Evolutionary conservation across 352 stramenopile species (phyloP).

Genomic region (Pythium plurisporium): DNA sequence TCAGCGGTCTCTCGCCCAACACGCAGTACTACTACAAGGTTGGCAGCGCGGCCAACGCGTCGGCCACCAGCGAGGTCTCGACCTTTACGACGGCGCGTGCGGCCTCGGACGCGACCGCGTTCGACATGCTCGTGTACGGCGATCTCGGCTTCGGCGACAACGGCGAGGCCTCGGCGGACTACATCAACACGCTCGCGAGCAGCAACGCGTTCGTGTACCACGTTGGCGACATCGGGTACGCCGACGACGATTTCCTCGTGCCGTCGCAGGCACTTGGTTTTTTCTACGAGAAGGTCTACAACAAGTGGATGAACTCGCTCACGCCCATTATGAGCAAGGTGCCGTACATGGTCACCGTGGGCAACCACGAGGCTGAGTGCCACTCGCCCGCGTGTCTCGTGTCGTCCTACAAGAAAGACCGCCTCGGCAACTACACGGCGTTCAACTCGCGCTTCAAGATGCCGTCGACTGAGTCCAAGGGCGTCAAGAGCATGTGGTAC

Average conservation of each 20-base stretch:
- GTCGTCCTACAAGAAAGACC: constrained; percentile 33
- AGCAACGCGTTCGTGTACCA: constrained; percentile 32
- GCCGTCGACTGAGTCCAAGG: constrained; percentile 35
- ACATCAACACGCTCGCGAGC: constrained; percentile 18
- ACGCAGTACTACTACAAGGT: constrained; percentile 37
- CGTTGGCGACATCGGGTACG: constrained; percentile 40
- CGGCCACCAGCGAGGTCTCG: neutral
- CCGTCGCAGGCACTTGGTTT: constrained; percentile 23
- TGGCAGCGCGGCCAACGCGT: constrained; percentile 2
- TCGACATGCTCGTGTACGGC: constrained; percentile 41
- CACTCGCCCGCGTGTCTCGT: constrained; percentile 30
- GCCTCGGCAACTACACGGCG: constrained; percentile 54
- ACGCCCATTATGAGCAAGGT: constrained; percentile 28
- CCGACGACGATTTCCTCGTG: constrained; percentile 29
- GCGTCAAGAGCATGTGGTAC: constrained; percentile 51
- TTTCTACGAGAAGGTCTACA: constrained; percentile 46
- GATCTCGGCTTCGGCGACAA: constrained; percentile 23
- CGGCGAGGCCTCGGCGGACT: constrained; percentile 13
- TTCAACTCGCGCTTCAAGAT: constrained; percentile 44
- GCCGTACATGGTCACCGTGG: constrained; percentile 64
- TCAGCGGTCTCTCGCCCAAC: constrained; percentile 29
- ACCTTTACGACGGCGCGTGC: constrained; percentile 36
- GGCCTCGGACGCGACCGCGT: constrained; percentile 24
- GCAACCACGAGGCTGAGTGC: constrained; percentile 69
- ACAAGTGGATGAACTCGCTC: constrained; percentile 57